Evolutionary conservation across 1,284 basidiomycete species (phyloP).

Genomic region (Cutaneotrichosporon spelunceum): DNA sequence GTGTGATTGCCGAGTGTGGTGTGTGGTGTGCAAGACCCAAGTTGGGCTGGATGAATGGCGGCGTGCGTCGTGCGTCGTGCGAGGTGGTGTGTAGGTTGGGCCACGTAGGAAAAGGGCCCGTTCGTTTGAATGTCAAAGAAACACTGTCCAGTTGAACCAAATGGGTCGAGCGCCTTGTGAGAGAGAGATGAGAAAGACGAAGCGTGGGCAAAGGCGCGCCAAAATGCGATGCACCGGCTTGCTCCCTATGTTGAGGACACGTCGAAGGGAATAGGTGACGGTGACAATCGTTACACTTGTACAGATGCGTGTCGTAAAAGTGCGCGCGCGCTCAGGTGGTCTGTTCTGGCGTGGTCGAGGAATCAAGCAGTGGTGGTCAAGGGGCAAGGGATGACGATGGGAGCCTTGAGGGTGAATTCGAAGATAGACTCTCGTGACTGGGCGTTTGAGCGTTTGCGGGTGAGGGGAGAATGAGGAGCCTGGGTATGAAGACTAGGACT

Average conservation of each 20-base stretch:
- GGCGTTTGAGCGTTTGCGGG: background rate
- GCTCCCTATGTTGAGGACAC: background rate
- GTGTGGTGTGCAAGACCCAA: background rate
- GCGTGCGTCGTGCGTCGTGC: background rate
- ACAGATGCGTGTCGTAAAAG: background rate
- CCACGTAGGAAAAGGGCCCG: slow-evolving; percentile 3
- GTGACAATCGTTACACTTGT: background rate
- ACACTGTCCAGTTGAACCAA: background rate
- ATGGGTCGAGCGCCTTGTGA: background rate
- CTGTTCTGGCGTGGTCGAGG: background rate
- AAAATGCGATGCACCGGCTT: background rate
- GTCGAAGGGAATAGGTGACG: background rate
- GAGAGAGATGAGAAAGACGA: background rate
- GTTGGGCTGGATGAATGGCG: background rate
- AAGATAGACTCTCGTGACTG: background rate
- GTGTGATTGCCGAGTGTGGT: background rate
- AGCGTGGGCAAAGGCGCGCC: background rate
- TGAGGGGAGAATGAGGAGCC: too few species aligned
- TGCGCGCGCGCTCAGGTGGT: background rate
- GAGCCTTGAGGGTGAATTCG: background rate
- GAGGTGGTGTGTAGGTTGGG: background rate
- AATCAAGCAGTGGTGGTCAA: background rate
- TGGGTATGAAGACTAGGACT: too few species aligned
- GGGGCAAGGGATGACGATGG: background rate
- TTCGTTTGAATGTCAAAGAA: slow-evolving; percentile 2